Percentiles rank a stretch among this genome's conserved stretches.
Evolutionary conservation across 306 rosid species (phyloP).

Genomic region (Lathyrus oleraceus): DNA sequence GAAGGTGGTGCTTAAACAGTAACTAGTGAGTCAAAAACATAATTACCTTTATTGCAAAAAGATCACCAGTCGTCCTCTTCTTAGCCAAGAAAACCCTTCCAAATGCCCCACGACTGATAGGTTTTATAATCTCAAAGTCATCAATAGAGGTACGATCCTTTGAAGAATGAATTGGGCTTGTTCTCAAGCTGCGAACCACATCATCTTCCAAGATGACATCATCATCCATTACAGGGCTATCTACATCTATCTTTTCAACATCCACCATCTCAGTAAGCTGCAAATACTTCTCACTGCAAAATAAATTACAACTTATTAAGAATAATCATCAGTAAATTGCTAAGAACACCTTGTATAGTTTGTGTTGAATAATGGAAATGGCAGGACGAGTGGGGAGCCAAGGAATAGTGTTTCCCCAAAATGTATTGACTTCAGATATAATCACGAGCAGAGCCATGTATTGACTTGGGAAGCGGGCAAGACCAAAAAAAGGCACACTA

Average conservation of each 20-base stretch:
- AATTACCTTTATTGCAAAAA: constrained; percentile 90
- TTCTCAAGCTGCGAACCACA: constrained; percentile 84
- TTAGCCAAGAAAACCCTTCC: constrained; percentile 99
- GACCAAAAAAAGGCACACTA: neutral
- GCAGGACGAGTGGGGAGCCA: neutral
- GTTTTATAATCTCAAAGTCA: constrained; percentile 93
- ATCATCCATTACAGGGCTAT: constrained; percentile 78
- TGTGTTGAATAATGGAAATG: neutral
- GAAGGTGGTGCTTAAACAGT: neutral
- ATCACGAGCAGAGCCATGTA: neutral
- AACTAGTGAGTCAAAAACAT: constrained; percentile 12
- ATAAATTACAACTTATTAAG: constrained; percentile 43
- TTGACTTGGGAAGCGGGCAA: neutral
- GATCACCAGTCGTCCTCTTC: constrained; percentile 98
- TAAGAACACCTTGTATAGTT: constrained; percentile 34
- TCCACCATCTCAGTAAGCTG: constrained; percentile 96
- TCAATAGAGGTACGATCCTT: constrained; percentile 96
- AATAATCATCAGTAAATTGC: constrained; percentile 25
- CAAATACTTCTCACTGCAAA: constrained; percentile 90
- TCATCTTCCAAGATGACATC: constrained; percentile 91
- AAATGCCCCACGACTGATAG: constrained; percentile 99
- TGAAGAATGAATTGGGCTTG: constrained; percentile 87
- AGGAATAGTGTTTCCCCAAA: neutral
- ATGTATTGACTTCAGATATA: neutral
- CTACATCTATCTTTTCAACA: constrained; percentile 80